These are phyloP conservation scores for Kwoniella botswanensis DNA, from an alignment of 768 basidiomycete genomes.

Conservation along the genomic window DNA sequence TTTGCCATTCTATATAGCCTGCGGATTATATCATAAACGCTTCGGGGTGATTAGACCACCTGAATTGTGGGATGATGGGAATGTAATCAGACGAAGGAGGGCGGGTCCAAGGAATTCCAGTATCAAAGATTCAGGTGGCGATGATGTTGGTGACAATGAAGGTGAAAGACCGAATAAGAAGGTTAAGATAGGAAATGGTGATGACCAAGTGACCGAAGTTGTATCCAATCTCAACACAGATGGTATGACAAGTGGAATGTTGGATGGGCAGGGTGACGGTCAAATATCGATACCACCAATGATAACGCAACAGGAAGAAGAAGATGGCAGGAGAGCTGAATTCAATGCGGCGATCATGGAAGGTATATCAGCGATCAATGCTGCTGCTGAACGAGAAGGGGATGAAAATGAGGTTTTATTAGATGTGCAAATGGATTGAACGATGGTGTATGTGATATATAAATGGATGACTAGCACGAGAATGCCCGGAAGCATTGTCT, in stretches of 20 bases:
- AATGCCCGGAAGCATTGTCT: too few species aligned
- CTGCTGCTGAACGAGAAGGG: background rate
- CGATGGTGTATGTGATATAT: too few species aligned
- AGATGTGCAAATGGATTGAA: background rate
- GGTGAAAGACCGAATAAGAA: conserved; percentile 10
- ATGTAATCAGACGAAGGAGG: conserved; percentile 41
- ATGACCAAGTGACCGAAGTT: background rate
- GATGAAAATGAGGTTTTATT: background rate
- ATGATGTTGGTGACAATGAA: background rate
- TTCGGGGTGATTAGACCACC: conserved; percentile 49
- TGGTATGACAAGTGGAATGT: background rate
- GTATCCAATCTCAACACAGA: background rate
- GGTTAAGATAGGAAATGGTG: conserved; percentile 1
- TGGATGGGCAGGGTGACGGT: background rate
- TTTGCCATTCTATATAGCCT: conserved; percentile 29
- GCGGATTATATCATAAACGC: conserved; percentile 49
- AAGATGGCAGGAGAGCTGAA: conserved; percentile 12
- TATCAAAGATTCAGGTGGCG: background rate
- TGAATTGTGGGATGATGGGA: conserved; percentile 52
- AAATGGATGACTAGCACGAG: too few species aligned
- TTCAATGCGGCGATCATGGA: conserved; percentile 14
- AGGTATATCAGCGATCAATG: conserved; percentile 1
- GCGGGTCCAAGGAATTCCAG: conserved; percentile 8
- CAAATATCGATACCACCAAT: too few species aligned
- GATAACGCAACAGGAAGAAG: background rate